A percentile compares a stretch with the other conserved stretches of the same genome.
Evolutionary conservation across 768 basidiomycete genomes (phyloP).

Genomic region (Collybiopsis luxurians): DNA sequence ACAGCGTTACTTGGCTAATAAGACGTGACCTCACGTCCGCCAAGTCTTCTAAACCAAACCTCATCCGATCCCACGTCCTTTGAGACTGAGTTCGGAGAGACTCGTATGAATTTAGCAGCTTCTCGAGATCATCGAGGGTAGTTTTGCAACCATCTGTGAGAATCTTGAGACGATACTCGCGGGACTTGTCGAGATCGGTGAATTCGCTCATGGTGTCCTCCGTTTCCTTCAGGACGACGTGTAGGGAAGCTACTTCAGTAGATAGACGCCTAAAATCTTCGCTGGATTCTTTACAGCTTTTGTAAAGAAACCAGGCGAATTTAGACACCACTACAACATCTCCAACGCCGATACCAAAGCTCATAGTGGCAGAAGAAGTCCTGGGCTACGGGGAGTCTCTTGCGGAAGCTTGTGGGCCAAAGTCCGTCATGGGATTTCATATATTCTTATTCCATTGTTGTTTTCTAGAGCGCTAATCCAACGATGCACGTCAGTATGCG

Average conservation of each 20-base stretch:
- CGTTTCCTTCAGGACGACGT: conserved; percentile 10
- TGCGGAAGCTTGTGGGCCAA: too few species aligned
- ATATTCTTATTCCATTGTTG: too few species aligned
- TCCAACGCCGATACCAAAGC: conserved; percentile 9
- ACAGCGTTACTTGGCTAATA: conserved; percentile 8
- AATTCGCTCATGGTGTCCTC: conserved; percentile 2
- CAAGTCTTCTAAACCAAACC: conserved; percentile 14
- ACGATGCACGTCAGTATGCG: too few species aligned
- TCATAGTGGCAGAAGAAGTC: background rate
- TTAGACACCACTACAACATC: conserved; percentile 5
- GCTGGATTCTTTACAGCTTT: conserved; percentile 8
- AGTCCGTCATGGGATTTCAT: too few species aligned
- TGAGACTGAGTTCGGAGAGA: conserved; percentile 14
- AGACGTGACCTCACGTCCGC: conserved; percentile 13
- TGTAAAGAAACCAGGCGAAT: conserved; percentile 10
- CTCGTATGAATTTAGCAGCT: conserved; percentile 10
- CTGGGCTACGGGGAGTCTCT: background rate
- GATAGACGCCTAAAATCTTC: conserved; percentile 6
- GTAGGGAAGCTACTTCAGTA: conserved; percentile 7
- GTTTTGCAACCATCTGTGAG: conserved; percentile 7
- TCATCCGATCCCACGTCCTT: conserved; percentile 18
- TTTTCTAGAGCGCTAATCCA: too few species aligned
- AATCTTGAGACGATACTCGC: conserved; percentile 8
- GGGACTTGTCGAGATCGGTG: conserved; percentile 9
- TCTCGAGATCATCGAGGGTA: conserved; percentile 12